These are phyloP conservation scores for Ampelocalamus luodianensis DNA, from an alignment of 176 grass and related monocot species.

Conservation along the genomic window DNA sequence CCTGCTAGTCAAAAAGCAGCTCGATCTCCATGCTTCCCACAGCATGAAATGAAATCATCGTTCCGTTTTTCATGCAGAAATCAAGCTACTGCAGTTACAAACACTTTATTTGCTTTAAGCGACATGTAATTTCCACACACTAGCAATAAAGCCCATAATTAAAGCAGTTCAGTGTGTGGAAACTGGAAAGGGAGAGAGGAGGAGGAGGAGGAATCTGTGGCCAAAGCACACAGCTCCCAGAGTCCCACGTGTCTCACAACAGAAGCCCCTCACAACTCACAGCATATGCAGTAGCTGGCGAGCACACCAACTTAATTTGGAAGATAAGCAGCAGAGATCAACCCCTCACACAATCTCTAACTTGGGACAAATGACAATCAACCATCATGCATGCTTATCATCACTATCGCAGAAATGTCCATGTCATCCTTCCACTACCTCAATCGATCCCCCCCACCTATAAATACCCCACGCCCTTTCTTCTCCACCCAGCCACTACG, in stretches of 20 bases:
- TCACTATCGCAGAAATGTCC: slow-evolving; percentile 32
- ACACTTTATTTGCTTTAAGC: background rate
- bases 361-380: slow-evolving; percentile 18
- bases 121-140: background rate
- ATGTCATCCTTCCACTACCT: slow-evolving; percentile 44
- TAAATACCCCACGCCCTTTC: slow-evolving; percentile 29
- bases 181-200: no score
- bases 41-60: no score
- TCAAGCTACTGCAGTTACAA: background rate
- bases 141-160: no score
- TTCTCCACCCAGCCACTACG: background rate
- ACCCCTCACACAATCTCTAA: slow-evolving; percentile 14
- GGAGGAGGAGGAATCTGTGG: no score
- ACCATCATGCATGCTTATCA: slow-evolving; percentile 43
- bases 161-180: no score
- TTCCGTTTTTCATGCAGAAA: background rate
- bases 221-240: background rate
- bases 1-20: background rate
- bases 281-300: background rate
- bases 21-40: background rate
- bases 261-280: background rate
- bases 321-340: background rate
- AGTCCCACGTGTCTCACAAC: background rate
- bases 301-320: background rate
- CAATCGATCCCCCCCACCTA: background rate